Base-by-base conservation (phyloP, 352 stramenopile genomes). In the Thalassiosira livingstoniorum region DNA sequence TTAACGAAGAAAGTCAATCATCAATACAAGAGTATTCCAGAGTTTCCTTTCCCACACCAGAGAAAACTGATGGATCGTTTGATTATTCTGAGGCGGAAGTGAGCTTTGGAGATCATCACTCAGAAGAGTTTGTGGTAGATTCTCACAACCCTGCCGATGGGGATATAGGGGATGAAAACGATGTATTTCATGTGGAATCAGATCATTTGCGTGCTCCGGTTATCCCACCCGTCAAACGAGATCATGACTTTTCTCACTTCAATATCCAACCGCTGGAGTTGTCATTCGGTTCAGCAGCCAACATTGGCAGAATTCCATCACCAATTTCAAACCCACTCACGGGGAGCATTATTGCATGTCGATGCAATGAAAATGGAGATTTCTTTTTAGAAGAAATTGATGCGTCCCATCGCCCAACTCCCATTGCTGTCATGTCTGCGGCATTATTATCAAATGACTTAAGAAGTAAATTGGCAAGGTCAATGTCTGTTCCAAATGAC, bases 311-410 rank as follows among this genome's bases (percentile, higher is more conserved):
- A 51, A 61, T 72, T 60, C 58, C 80, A 18, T 39, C 65, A 42
- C 89, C 89, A 45, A 79, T 80, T 5, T 57, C 69, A 39, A 94
- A 94, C 87, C 90, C 88, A 29, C 60, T 90, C 4, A 89, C 73
- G 61, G 87, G 86, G 35, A 94, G 93, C 78, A 21, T 90, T 0
- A 92, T 94, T 64, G 37, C 75, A 29, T 90, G 83, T 69, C 58
- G 69, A 27, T 51, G 34, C 45, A 63, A 71, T 39, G 18, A 37
- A 15, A 63, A 60, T 29, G 64, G 74, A 0, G 45, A 80, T 34
- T 77, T 82, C 61, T 18, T 82, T 1, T 79, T 85, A 31, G 63
- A 85, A 63, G 73, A 89, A 67, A 61, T 80, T 37, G 66, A 84
- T 43, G 47, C 73, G 18, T 75, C 65, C n/a, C 57, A 81, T 1